A percentile compares a stretch with the other conserved stretches of the same genome.
phyloP scores from a whole-genome alignment of 192 early-diverging fungal genomes.

The Lobulomyces angularis region DNA sequence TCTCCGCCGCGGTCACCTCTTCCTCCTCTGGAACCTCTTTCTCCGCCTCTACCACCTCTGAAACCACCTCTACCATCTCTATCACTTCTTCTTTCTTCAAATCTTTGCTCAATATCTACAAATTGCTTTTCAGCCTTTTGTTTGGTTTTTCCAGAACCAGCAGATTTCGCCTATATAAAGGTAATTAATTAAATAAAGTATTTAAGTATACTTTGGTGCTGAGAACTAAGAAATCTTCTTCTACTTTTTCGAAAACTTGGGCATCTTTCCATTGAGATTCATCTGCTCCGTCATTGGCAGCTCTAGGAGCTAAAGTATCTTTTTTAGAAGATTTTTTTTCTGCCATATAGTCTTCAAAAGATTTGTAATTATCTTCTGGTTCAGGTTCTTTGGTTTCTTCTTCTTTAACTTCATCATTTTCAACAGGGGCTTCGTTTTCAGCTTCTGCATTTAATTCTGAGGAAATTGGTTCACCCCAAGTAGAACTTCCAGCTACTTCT shows the following conservation, averaged over 20 bases:
- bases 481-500: slow-evolving; percentile 57
- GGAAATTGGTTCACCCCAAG: slow-evolving; percentile 59
- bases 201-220: slow-evolving; percentile 42
- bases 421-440: slow-evolving; percentile 38
- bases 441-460: slow-evolving; percentile 34
- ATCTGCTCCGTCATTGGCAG: slow-evolving; percentile 82
- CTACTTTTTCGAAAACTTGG: slow-evolving; percentile 55
- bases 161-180: slow-evolving; percentile 21
- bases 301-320: slow-evolving; percentile 49
- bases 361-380: slow-evolving; percentile 70
- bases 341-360: slow-evolving; percentile 76
- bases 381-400: slow-evolving; percentile 36
- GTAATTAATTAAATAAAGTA: slow-evolving; percentile 2
- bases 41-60: slow-evolving; percentile 15
- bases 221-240: slow-evolving; percentile 53
- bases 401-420: slow-evolving; percentile 14
- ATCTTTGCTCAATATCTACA: slow-evolving; percentile 69
- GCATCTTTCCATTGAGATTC: slow-evolving; percentile 69
- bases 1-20: slow-evolving; percentile 47
- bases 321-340: slow-evolving; percentile 50
- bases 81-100: too few species aligned
- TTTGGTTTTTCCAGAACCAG: slow-evolving; percentile 11
- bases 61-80: slow-evolving; percentile 20
- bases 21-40: slow-evolving; percentile 31
- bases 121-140: slow-evolving; percentile 49